Evolutionary conservation across 2,329 filamentous ascomycete genomes (phyloP).

Genomic region (Zymoseptoria tritici): DNA sequence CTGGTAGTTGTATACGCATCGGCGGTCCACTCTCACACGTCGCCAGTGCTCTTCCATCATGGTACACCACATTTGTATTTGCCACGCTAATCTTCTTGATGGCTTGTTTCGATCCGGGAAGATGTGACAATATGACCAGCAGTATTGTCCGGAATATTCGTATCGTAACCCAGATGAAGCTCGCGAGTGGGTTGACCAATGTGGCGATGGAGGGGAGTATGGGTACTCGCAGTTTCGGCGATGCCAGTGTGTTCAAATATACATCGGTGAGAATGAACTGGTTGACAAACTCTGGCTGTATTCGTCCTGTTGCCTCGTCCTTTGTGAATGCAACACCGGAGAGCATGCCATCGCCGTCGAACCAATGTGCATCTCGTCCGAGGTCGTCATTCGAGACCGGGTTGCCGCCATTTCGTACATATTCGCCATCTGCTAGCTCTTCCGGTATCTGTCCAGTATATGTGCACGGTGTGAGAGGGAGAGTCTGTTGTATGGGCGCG

Average conservation of each 20-base stretch:
- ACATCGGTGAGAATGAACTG: constrained; percentile 63
- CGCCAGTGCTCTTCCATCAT: constrained; percentile 61
- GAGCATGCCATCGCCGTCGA: constrained; percentile 70
- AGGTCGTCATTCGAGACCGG: constrained; percentile 55
- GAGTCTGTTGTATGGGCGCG: constrained; percentile 53
- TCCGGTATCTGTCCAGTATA: constrained; percentile 53
- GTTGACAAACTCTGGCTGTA: constrained; percentile 60
- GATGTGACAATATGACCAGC: constrained; percentile 50
- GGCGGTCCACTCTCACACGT: constrained; percentile 66
- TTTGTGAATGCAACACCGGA: constrained; percentile 56
- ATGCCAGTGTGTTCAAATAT: constrained; percentile 48
- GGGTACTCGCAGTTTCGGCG: constrained; percentile 43
- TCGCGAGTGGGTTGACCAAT: constrained; percentile 53
- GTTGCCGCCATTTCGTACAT: constrained; percentile 65
- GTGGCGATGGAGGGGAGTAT: constrained; percentile 62
- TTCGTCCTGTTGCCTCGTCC: constrained; percentile 31
- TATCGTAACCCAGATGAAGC: constrained; percentile 44
- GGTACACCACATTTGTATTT: constrained; percentile 60
- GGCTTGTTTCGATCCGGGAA: constrained; percentile 48
- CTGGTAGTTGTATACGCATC: constrained; percentile 56
- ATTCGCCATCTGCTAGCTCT: constrained; percentile 62
- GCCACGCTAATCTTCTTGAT: constrained; percentile 65
- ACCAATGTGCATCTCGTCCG: constrained; percentile 61
- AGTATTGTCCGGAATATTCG: constrained; percentile 51
- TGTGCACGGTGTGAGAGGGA: constrained; percentile 49